Evolutionary conservation across 2,329 filamentous ascomycete species (phyloP).

Genomic region (Cephalotrichum gorgonifer): DNA sequence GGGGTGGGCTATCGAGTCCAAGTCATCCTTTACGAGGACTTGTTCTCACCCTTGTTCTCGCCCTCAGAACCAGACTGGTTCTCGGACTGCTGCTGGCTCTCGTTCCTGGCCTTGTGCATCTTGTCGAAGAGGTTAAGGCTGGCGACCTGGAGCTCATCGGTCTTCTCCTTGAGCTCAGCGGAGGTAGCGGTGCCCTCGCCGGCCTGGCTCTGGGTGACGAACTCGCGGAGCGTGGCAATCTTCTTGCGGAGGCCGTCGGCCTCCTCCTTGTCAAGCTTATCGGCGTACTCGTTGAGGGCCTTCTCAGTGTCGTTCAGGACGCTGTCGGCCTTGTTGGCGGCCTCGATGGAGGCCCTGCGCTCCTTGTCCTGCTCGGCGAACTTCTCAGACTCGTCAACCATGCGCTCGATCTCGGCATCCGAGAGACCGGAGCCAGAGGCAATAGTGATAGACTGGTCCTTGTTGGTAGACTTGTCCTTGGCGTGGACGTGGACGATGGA

Average conservation of each 20-base stretch:
- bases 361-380: slow-evolving; percentile 93
- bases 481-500: slow-evolving; percentile 96
- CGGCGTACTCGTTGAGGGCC: slow-evolving; percentile 91
- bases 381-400: slow-evolving; percentile 97
- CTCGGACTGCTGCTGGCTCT: slow-evolving; percentile 45
- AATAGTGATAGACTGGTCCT: slow-evolving; percentile 99
- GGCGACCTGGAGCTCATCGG: slow-evolving; percentile 91
- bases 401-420: slow-evolving; percentile 87
- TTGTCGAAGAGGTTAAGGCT: slow-evolving; percentile 97
- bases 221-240: slow-evolving; percentile 75
- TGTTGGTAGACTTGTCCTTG: slow-evolving; percentile 98
- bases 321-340: slow-evolving; percentile 93
- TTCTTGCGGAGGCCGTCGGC: slow-evolving; percentile 89
- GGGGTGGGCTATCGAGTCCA: slow-evolving; percentile 3
- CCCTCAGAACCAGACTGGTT: slow-evolving; percentile 38
- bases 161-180: slow-evolving; percentile 92
- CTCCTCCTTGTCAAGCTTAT: slow-evolving; percentile 95
- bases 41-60: slow-evolving; percentile 64
- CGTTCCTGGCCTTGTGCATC: slow-evolving; percentile 92
- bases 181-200: slow-evolving; percentile 80
- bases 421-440: slow-evolving; percentile 95
- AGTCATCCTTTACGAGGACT: slow-evolving; percentile 45
- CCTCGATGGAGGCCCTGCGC: slow-evolving; percentile 89
- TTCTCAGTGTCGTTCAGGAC: slow-evolving; percentile 97
- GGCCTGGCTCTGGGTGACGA: slow-evolving; percentile 87